Evolutionary conservation across 2,329 filamentous ascomycete species (phyloP), one percentile per base, ranked within the genome.

Genomic region (Colletotrichum phormii): DNA sequence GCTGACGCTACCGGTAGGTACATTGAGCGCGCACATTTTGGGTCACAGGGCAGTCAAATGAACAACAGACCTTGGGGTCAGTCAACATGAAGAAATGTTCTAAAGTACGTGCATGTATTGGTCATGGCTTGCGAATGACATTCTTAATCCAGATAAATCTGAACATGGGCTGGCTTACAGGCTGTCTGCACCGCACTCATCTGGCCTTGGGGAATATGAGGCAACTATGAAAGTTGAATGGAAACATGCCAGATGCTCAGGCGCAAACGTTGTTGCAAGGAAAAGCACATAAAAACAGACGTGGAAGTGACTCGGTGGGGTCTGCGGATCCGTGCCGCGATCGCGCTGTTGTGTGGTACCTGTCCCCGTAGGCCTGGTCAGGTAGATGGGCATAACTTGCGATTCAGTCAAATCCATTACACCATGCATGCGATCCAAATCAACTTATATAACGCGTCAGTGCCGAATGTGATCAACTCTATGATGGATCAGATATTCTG

Each of bases 291-390:
- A 42, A 42, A 42, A 42, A 42, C 37, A 49, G 18, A 49, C 42
- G 42, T 49, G 42, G 42, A 49, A 3, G 42, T 49, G 18, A 49
- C 42, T 49, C 8, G 42, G 42, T 49, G 42, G 42, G 18, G 64
- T n/a, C 33, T 42, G n/a, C 29, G 64, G 64, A 63, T 42, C 37
- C 59, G 58, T 72, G 69, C 64, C 69, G 65, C 65, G 59, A 72
- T 72, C 53, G 69, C 65, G 69, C 65, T 63, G 64, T 18, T 46
- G 58, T 49, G 49, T 49, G 26, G 65, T 55, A 37, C 26, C 15
- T n/a, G 29, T 15, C 37, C 29, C 42, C 37, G 64, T 31, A 49
- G 18, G 42, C 42, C 18, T 22, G n/a, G 42, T 49, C 33, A 35
- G 33, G 37, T 42, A 18, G 37, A 49, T 49, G 15, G 18, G 18